phyloP scores from a whole-genome alignment of 2,329 filamentous ascomycete genomes.

The Xylaria sp. region DNA sequence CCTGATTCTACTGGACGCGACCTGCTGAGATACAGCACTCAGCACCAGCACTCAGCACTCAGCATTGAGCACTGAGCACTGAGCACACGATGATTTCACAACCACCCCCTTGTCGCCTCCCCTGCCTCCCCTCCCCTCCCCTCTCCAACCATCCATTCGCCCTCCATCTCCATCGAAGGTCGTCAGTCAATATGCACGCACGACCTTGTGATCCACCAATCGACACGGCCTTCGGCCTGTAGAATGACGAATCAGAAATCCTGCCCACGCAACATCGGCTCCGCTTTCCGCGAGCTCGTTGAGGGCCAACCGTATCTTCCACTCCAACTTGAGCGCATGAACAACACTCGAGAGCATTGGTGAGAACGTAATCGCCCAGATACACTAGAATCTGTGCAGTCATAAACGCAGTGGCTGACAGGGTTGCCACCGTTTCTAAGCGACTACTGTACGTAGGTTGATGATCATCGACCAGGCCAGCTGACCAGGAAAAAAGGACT shows the following conservation, averaged over 20 bases:
- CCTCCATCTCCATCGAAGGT: conserved; percentile 14
- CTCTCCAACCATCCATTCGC: conserved; percentile 5
- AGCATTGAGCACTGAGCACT: no score
- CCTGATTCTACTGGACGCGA: no score
- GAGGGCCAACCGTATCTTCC: conserved; percentile 24
- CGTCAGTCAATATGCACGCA: conserved; percentile 13
- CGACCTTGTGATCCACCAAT: conserved; percentile 18
- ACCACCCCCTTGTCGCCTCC: neutral
- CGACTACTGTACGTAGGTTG: conserved; percentile 12
- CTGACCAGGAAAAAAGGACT: conserved; percentile 1
- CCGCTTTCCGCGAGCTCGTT: conserved; percentile 25
- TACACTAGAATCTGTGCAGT: conserved; percentile 16
- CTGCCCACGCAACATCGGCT: conserved; percentile 15
- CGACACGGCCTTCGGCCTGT: conserved; percentile 4
- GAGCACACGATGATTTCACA: conserved; percentile 8
- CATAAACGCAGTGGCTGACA: conserved; percentile 2
- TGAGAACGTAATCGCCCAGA: conserved; percentile 11
- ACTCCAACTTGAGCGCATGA: conserved; percentile 16
- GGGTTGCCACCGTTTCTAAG: neutral
- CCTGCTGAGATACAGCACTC: no score
- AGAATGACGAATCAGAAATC: conserved; percentile 32
- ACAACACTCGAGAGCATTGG: conserved; percentile 11
- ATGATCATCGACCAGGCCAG: conserved; percentile 3
- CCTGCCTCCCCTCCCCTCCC: neutral
- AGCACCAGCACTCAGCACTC: no score